phyloP scores from a whole-genome alignment of 2,329 filamentous ascomycete genomes.

The Helotiales sp. region DNA sequence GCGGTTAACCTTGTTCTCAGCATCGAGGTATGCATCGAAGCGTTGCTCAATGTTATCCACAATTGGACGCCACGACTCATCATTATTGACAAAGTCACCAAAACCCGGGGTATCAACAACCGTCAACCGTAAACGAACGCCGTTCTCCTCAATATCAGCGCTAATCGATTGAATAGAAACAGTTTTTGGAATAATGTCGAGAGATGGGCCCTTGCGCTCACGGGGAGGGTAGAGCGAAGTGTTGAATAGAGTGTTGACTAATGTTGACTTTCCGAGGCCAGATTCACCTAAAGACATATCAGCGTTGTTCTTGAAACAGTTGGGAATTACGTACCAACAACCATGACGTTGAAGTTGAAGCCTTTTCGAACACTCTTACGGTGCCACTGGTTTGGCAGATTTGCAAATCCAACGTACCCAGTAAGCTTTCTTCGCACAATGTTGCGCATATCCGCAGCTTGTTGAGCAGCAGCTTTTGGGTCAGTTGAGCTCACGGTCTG shows the following conservation, averaged over 20 bases:
- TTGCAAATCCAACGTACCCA: slow-evolving; percentile 97
- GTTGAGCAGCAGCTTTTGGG: slow-evolving; percentile 38
- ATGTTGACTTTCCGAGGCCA: slow-evolving; percentile 96
- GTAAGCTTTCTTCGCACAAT: slow-evolving; percentile 98
- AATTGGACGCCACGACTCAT: slow-evolving; percentile 98
- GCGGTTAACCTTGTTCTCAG: slow-evolving; percentile 99
- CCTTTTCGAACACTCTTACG: slow-evolving; percentile 99
- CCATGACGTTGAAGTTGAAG: slow-evolving; percentile 99
- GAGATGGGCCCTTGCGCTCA: slow-evolving; percentile 95
- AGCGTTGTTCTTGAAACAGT: slow-evolving; percentile 8
- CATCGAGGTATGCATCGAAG: slow-evolving; percentile 96
- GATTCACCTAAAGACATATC: slow-evolving; percentile 77
- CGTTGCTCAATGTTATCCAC: slow-evolving; percentile 99
- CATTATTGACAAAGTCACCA: slow-evolving; percentile 99
- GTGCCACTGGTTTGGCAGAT: slow-evolving; percentile 99
- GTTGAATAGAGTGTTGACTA: slow-evolving; percentile 99
- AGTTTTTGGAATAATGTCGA: slow-evolving; percentile 98
- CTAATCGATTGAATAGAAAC: slow-evolving; percentile 94
- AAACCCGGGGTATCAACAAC: slow-evolving; percentile 98
- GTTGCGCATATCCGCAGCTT: slow-evolving; percentile 55
- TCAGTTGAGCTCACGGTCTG: slow-evolving; percentile 37
- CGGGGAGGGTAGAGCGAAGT: slow-evolving; percentile 97
- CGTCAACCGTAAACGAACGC: slow-evolving; percentile 91
- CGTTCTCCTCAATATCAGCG: slow-evolving; percentile 97
- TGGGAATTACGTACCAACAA: slow-evolving; percentile 76